Evolutionary conservation across 148 eudicot species (phyloP).

Genomic region (Polygonum aviculare): DNA sequence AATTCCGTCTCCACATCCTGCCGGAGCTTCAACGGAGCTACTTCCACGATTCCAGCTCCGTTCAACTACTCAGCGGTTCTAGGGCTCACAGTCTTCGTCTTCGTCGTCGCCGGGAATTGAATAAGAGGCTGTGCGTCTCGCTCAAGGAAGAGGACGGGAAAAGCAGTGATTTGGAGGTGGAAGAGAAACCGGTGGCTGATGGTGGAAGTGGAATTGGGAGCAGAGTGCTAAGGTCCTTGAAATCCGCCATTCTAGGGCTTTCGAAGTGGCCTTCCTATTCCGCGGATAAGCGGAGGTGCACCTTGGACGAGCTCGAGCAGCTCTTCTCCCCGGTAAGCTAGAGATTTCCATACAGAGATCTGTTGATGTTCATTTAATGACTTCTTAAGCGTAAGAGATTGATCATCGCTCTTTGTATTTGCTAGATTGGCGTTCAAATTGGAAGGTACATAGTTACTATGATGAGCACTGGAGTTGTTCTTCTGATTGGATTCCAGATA

Average conservation of each 20-base stretch:
- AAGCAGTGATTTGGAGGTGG: constrained; percentile 8
- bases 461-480: constrained; percentile 62
- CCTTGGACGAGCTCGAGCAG: constrained; percentile 50
- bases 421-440: constrained; percentile 47
- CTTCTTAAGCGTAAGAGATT: too few species aligned
- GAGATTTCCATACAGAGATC: neutral
- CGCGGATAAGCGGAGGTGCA: constrained; percentile 27
- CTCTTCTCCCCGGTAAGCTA: constrained; percentile 41
- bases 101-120: constrained; percentile 18
- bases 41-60: constrained; percentile 10
- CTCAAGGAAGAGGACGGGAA: constrained; percentile 48
- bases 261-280: constrained; percentile 47
- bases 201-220: constrained; percentile 8
- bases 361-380: neutral
- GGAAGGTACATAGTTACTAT: constrained; percentile 71
- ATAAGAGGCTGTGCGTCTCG: constrained; percentile 36
- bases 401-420: neutral
- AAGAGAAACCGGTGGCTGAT: constrained; percentile 9
- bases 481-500: constrained; percentile 50
- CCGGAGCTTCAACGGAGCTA: constrained; percentile 31
- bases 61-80: constrained; percentile 15
- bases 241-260: constrained; percentile 38
- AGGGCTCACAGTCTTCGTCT: neutral
- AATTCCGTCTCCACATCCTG: constrained; percentile 21
- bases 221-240: constrained; percentile 23